A percentile compares a stretch with the other conserved stretches of the same genome.
Evolutionary conservation across 106 monocot species (phyloP).

Genomic region (Allium sativum): DNA sequence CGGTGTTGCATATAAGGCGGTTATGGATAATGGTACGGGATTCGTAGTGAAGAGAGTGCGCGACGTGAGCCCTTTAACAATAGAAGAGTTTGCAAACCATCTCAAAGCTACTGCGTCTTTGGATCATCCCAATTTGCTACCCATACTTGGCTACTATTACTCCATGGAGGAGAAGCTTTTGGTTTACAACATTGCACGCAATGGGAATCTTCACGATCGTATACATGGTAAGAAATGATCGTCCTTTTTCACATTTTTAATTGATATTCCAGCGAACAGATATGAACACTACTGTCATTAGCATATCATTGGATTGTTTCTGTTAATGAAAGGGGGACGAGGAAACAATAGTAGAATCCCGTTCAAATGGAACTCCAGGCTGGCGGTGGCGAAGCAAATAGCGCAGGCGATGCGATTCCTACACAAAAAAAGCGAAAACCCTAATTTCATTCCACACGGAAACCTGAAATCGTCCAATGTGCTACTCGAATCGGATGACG

Average conservation of each 20-base stretch:
- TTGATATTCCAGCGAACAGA: not conserved
- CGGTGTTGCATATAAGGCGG: constrained; percentile 17
- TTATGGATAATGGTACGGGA: not conserved
- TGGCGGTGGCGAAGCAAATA: constrained; percentile 15
- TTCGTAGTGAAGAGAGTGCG: constrained; percentile 28
- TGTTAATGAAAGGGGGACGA: constrained; percentile 6
- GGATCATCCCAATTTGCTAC: constrained; percentile 22
- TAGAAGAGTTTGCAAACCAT: constrained; percentile 13
- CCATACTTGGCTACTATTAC: constrained; percentile 19
- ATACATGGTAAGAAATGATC: constrained; percentile 16
- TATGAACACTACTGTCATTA: not conserved
- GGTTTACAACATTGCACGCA: constrained; percentile 4
- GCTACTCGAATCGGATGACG: constrained; percentile 19
- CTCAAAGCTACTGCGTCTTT: not conserved
- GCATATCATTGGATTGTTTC: not conserved
- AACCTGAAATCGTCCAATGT: constrained; percentile 26
- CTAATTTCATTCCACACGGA: constrained; percentile 8
- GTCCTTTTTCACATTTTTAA: not conserved
- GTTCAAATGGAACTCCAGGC: constrained; percentile 27
- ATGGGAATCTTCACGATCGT: constrained; percentile 20
- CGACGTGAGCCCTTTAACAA: constrained; percentile 15
- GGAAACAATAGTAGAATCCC: constrained; percentile 5
- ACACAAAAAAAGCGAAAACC: not conserved
- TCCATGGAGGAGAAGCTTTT: constrained; percentile 18
- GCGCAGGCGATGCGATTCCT: constrained; percentile 20